Conservation (phyloP, 768 basidiomycete species). For the Pleurotus platypus region DNA sequence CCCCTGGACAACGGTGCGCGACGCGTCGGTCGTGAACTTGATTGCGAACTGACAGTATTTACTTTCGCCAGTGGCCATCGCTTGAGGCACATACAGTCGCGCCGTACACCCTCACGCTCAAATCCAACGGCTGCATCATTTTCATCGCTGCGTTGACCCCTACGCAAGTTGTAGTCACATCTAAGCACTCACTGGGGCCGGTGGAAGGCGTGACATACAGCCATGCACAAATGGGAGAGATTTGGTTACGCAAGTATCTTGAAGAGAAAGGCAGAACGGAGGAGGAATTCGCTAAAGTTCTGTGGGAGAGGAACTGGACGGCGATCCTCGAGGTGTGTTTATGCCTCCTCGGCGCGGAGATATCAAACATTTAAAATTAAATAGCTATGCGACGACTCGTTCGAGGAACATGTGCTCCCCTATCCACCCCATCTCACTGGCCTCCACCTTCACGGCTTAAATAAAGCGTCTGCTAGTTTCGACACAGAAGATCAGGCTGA, state of each 20-base stretch:
- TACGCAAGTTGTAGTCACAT: constrained; percentile 75
- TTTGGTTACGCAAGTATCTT: constrained; percentile 77
- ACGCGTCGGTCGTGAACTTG: too few relatives aligned
- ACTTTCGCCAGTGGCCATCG: constrained; percentile 60
- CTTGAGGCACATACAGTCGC: constrained; percentile 65
- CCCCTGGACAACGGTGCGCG: constrained; percentile 85
- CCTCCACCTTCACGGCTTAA: constrained; percentile 91
- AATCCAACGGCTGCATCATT: constrained; percentile 97
- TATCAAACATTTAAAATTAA: too few relatives aligned
- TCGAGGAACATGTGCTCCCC: constrained; percentile 93
- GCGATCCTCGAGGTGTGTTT: constrained; percentile 82
- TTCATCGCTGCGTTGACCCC: constrained; percentile 85
- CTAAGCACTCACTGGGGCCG: constrained; percentile 86
- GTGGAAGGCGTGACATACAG: constrained; percentile 38
- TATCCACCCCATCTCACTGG: constrained; percentile 83
- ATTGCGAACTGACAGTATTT: too few relatives aligned
- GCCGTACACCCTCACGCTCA: constrained; percentile 85
- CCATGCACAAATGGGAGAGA: constrained; percentile 82
- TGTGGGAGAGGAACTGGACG: constrained; percentile 86
- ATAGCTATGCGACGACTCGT: constrained; percentile 90
- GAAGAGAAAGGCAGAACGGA: constrained; percentile 58
- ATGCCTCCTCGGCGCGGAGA: background rate
- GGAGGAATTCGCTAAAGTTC: constrained; percentile 63
- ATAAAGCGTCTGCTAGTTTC: constrained; percentile 64
- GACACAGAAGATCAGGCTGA: constrained; percentile 60